Base-by-base conservation (phyloP, 1,139 yeast species). In the Nakaseomyces nivariensis region DNA sequence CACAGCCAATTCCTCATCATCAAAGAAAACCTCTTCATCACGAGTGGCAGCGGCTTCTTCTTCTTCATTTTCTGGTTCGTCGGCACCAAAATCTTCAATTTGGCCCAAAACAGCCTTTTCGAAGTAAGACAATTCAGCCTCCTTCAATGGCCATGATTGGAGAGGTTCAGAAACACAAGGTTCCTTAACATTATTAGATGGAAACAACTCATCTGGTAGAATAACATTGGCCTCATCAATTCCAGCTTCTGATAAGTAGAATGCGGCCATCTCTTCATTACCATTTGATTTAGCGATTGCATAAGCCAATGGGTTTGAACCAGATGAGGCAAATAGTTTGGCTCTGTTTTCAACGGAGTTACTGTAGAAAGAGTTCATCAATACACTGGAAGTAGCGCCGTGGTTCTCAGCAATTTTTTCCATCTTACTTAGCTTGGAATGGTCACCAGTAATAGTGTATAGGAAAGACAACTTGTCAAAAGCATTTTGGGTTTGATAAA, bases 211-310 rank as follows among this genome's bases (percentile, higher is more conserved):
- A 49, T 75, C 79, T 5, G 95, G 94, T 55, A 88, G 71, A 50
- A 77, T 77, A 51, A 90, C 76, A 51, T 85, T 86, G 48, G 73
- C 73, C 57, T 79, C 88, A 36, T 75, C 73, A 37, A 86, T 54
- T 8, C 81, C 87, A 31, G 90, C 79, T 57, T 85, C 82, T 46
- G 76, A 77, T 57, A 90, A 72, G 51, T 87, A 84, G 47, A 79
- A 76, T 45, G 78, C 76, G 31, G 96, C 96, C 52, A 83, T 72
- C 41, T 81, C 90, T 41, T 75, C 78, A 56, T 89, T 77, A 5
- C 96, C 97, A 59, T 84, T 85, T 36, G 94, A 75, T 67, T 86
- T 87, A 29, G 98, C 97, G 55, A 90, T 77, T 29, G 97, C 86
- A 67, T 89, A 94, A 1, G 98, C 98, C 61, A 94, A 77, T 7